Conservation (phyloP, 2,329 filamentous ascomycete species). For the Sarocladiaceae sp. region DNA sequence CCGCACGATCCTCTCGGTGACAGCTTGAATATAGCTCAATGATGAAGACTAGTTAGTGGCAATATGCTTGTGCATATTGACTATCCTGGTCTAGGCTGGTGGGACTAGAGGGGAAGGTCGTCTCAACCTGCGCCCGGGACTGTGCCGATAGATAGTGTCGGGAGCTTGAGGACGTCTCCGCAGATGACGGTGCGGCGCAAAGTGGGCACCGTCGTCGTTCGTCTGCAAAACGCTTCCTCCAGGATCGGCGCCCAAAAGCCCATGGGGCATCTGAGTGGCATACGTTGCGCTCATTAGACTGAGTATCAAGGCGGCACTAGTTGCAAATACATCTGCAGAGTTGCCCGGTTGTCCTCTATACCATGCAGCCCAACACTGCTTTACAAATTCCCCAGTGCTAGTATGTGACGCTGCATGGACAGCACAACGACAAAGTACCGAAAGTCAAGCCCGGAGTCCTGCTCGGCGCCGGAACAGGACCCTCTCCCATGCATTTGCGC, state of each 20-base stretch:
- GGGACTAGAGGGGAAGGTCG: not conserved
- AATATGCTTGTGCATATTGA: not conserved
- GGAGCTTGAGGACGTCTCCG: constrained; percentile 4
- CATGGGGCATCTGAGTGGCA: not conserved
- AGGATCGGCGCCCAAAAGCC: not conserved
- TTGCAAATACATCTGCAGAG: no score
- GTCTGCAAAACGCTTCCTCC: not conserved
- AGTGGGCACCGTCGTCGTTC: not conserved
- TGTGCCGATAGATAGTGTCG: constrained; percentile 4
- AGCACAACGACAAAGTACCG: no score
- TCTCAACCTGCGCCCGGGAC: not conserved
- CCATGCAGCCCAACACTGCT: no score
- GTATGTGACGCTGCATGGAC: no score
- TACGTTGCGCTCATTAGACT: no score
- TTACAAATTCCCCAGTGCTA: no score
- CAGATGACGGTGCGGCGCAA: constrained; percentile 4
- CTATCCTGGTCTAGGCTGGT: not conserved
- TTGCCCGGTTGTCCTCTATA: no score
- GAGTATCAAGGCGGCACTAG: no score
- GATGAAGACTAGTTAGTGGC: not conserved
- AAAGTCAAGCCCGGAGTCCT: no score
- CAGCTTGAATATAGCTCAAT: not conserved
- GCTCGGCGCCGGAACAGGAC: not conserved
- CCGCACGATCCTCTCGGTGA: not conserved
- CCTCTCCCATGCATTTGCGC: not conserved